phyloP scores from a whole-genome alignment of 805 yeast genomes.

The Candida maesae region DNA sequence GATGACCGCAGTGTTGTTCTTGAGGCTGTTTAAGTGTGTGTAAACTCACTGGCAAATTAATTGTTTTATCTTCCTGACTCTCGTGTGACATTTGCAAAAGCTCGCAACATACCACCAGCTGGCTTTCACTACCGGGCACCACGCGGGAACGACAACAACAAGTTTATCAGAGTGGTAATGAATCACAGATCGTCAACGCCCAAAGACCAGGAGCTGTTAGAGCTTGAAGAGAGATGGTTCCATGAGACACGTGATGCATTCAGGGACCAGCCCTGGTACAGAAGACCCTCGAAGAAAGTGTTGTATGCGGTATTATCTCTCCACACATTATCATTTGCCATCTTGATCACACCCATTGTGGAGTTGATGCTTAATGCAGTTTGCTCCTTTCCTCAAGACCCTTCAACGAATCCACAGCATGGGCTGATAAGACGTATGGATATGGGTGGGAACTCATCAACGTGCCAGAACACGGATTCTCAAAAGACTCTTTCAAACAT shows the following conservation, averaged over 20 bases:
- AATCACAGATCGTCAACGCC: background rate
- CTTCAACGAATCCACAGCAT: too few relatives aligned
- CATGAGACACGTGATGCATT: constrained; percentile 4
- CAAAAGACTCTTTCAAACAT: constrained; percentile 18
- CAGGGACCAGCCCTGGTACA: constrained; percentile 13
- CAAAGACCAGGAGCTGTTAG: constrained; percentile 1
- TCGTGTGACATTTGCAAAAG: too few relatives aligned
- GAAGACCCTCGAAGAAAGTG: constrained; percentile 16
- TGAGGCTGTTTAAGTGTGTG: too few relatives aligned
- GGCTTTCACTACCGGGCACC: too few relatives aligned
- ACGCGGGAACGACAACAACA: background rate
- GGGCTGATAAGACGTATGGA: constrained; percentile 12
- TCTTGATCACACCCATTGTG: constrained; percentile 19
- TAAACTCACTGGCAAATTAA: too few relatives aligned
- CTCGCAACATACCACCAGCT: too few relatives aligned
- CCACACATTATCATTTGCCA: constrained; percentile 16
- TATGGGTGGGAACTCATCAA: constrained; percentile 7
- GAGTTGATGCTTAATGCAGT: constrained; percentile 18
- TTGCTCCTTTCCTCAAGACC: constrained; percentile 1
- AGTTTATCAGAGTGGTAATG: background rate
- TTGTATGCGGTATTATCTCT: constrained; percentile 12
- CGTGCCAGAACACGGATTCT: constrained; percentile 8
- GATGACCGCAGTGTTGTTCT: too few relatives aligned
- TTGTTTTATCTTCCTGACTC: too few relatives aligned
- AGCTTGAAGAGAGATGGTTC: constrained; percentile 12